These are phyloP conservation scores for Artemisia annua DNA, from an alignment of 129 eudicot genomes.

Conservation along the genomic window DNA sequence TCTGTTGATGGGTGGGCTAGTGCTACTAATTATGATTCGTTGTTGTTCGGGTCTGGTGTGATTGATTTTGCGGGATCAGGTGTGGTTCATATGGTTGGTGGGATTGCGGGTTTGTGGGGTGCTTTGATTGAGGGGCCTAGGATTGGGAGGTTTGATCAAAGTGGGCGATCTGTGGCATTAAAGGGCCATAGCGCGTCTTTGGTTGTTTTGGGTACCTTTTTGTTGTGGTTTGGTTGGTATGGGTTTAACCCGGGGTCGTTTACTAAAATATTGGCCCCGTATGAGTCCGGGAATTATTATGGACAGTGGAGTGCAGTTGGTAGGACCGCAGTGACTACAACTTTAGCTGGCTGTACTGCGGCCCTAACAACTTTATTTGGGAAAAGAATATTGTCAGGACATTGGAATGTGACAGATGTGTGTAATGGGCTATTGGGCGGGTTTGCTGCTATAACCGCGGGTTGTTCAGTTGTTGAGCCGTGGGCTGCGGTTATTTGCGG, in stretches of 20 bases:
- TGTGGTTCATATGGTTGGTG: constrained; percentile 79
- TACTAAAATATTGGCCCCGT: constrained; percentile 35
- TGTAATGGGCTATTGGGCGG: constrained; percentile 64
- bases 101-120: constrained; percentile 65
- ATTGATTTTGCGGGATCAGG: constrained; percentile 86
- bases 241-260: constrained; percentile 82
- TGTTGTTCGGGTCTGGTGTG: constrained; percentile 64
- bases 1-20: constrained; percentile 76
- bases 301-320: constrained; percentile 71
- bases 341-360: constrained; percentile 58
- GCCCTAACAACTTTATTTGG: constrained; percentile 54
- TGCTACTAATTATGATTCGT: constrained; percentile 20
- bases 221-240: constrained; percentile 84
- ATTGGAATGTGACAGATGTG: constrained; percentile 60
- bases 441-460: constrained; percentile 56
- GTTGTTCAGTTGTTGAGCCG: constrained; percentile 68
- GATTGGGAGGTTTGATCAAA: constrained; percentile 59
- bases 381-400: constrained; percentile 45
- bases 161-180: constrained; percentile 46
- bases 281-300: constrained; percentile 35
- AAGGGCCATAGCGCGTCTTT: constrained; percentile 69
- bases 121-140: constrained; percentile 74
- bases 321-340: constrained; percentile 63
- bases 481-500: constrained; percentile 71
- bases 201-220: constrained; percentile 63